Conservation (phyloP, 148 eudicot genomes). For the Rhododendron simsii region DNA sequence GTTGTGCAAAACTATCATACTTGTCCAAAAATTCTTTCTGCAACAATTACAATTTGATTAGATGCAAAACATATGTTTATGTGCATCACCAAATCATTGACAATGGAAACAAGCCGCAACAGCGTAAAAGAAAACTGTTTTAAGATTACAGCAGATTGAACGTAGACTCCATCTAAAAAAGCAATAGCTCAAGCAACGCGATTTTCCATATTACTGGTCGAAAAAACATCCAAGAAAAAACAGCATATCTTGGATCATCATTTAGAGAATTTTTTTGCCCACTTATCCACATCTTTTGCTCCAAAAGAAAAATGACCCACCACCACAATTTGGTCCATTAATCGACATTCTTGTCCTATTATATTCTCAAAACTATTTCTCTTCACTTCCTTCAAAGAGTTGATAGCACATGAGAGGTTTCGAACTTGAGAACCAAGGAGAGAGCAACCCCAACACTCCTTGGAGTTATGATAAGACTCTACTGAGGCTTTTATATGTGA, state of each 20-base stretch:
- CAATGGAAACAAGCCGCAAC: neutral
- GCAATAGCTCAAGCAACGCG: neutral
- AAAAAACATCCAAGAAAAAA: neutral
- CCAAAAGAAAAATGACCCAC: neutral
- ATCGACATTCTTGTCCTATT: neutral
- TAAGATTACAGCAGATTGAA: neutral
- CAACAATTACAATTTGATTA: conserved; percentile 5
- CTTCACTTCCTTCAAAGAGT: neutral
- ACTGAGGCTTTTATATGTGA: neutral
- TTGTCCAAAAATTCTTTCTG: conserved; percentile 97
- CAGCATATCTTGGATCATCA: neutral
- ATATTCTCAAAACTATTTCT: neutral
- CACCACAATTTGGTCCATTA: neutral
- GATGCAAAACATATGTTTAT: neutral
- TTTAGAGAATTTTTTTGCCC: neutral
- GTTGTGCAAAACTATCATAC: conserved; percentile 84
- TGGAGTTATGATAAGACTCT: neutral
- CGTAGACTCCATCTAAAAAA: neutral
- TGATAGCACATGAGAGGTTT: neutral
- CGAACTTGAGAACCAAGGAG: neutral
- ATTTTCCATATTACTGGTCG: neutral
- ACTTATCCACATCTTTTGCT: neutral
- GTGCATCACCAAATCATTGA: neutral
- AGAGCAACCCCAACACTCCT: neutral
- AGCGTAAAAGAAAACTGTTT: neutral